Percentiles rank a stretch among this genome's conserved stretches.
Conservation (phyloP, 2,329 filamentous ascomycete species). For the Cordyceps cicadae region DNA sequence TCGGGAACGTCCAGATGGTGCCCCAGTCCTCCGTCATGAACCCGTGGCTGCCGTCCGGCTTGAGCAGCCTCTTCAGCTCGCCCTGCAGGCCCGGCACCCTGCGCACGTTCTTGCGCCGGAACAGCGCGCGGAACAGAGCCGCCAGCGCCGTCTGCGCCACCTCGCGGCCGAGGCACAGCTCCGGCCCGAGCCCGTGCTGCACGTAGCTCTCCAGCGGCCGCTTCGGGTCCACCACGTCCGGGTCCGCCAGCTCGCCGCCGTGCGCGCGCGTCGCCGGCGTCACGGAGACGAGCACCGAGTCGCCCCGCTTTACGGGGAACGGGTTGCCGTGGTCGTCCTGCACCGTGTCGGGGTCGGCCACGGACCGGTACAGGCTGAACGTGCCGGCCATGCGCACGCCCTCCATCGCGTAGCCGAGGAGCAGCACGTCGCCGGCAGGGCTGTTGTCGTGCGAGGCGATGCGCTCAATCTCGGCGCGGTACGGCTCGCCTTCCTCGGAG, state of each 20-base stretch:
- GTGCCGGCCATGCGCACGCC: slow-evolving; percentile 60
- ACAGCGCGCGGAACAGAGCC: slow-evolving; percentile 60
- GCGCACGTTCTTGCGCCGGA: slow-evolving; percentile 51
- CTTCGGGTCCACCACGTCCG: slow-evolving; percentile 51
- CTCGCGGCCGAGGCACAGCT: slow-evolving; percentile 54
- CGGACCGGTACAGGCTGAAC: slow-evolving; percentile 52
- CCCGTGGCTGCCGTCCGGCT: slow-evolving; percentile 44
- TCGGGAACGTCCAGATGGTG: slow-evolving; percentile 36
- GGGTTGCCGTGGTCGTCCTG: slow-evolving; percentile 42
- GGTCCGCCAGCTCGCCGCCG: slow-evolving; percentile 47
- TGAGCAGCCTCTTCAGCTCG: slow-evolving; percentile 55
- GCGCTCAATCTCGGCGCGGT: slow-evolving; percentile 53
- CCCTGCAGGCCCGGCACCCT: slow-evolving; percentile 57
- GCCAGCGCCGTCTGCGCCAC: slow-evolving; percentile 54
- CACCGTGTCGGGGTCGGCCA: slow-evolving; percentile 36
- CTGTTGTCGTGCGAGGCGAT: slow-evolving; percentile 47
- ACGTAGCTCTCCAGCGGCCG: slow-evolving; percentile 58
- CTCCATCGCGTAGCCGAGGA: slow-evolving; percentile 65
- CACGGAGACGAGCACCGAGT: slow-evolving; percentile 57
- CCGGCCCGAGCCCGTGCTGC: slow-evolving; percentile 54
- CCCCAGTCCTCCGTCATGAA: slow-evolving; percentile 63
- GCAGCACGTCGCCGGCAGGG: slow-evolving; percentile 51
- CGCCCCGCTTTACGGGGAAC: slow-evolving; percentile 45
- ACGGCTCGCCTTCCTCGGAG: slow-evolving; percentile 29
- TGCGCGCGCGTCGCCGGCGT: slow-evolving; percentile 45